Base-by-base conservation (phyloP, 192 early-diverging fungal genomes). In the Chytriomyces hyalinus region DNA sequence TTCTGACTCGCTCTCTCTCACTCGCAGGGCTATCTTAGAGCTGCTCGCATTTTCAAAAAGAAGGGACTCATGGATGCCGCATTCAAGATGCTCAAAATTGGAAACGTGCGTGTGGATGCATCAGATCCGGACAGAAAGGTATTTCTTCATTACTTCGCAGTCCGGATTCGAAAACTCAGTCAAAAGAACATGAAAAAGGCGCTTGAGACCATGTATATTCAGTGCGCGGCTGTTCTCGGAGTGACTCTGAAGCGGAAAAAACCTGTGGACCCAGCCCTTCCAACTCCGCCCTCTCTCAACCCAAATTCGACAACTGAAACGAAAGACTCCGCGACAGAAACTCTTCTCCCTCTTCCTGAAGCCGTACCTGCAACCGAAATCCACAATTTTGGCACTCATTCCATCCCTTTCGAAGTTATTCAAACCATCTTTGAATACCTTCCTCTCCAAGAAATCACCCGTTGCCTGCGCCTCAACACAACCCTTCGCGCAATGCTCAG, bases 351-450 rank as follows among this genome's bases (percentile, higher is more conserved):
- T 3, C 68, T 50, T 6, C 68, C 51, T 0, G 49, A 7, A 10
- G 24, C 68, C 15, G 17, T 45, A 7, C 49, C 53, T 6, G 17
- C 36, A 36, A n/a, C 22, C 17, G 17, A 60, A 13, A 57, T 62
- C 60, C 71, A 63, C 71, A 75, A 75, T 45, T 75, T 75, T 75
- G 73, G 73, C 44, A 28, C 73, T n/a, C 49, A 65, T 48, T 53
- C 46, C 64, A 65, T 75, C 13, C 73, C 73, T 13, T 75, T 75
- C 36, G 73, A 75, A 75, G 46, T 75, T 24, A 75, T 75, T 47
- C 61, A 75, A 28, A 7, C 15, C 36, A 75, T 75, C 9, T 75
- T 75, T 44, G 49, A 75, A 65, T 36, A 36, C 50, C 73, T 75
- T 28, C 61, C 73, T 10, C 63, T 75, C 6, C n/a, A 26, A 36